Evolutionary conservation across 2,329 filamentous ascomycete species (phyloP).

Genomic region (Alternaria triticimaculans): DNA sequence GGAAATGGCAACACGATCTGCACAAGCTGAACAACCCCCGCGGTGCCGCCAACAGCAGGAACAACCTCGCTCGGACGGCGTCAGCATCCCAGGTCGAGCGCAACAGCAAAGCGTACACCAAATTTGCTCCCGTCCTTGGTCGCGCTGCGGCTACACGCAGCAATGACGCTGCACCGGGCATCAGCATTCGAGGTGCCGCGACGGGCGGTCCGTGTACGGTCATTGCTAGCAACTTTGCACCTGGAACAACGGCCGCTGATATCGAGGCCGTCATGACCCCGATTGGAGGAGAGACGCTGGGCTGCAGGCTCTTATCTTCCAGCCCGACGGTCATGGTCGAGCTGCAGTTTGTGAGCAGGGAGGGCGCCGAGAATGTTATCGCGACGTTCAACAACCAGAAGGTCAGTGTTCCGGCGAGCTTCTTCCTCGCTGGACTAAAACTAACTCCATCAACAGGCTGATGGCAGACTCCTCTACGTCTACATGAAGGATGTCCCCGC

Average conservation of each 20-base stretch:
- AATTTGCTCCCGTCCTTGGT: conserved; percentile 47
- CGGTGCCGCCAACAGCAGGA: conserved; percentile 38
- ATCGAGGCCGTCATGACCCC: conserved; percentile 83
- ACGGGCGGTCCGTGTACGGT: conserved; percentile 74
- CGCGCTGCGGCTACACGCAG: conserved; percentile 34
- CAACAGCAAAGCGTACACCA: conserved; percentile 51
- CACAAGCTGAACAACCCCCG: conserved; percentile 58
- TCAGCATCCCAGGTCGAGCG: conserved; percentile 51
- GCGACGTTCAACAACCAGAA: conserved; percentile 79
- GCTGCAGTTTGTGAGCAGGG: conserved; percentile 74
- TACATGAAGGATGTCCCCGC: conserved; percentile 65
- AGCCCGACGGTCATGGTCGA: conserved; percentile 78
- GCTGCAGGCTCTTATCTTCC: conserved; percentile 72
- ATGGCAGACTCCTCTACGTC: conserved; percentile 75
- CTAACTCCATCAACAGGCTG: conserved; percentile 64
- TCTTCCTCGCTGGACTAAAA: background rate
- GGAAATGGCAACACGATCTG: conserved; percentile 75
- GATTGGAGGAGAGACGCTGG: conserved; percentile 68
- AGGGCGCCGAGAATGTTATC: conserved; percentile 77
- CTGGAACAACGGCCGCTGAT: conserved; percentile 80
- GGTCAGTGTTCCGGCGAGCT: conserved; percentile 55
- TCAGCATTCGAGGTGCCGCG: conserved; percentile 72
- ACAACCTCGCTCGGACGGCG: conserved; percentile 44
- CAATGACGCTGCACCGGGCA: conserved; percentile 50
- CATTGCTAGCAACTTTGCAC: conserved; percentile 81